Evolutionary conservation across 2,329 filamentous ascomycete species (phyloP).

Genomic region (Fusarium sp.): DNA sequence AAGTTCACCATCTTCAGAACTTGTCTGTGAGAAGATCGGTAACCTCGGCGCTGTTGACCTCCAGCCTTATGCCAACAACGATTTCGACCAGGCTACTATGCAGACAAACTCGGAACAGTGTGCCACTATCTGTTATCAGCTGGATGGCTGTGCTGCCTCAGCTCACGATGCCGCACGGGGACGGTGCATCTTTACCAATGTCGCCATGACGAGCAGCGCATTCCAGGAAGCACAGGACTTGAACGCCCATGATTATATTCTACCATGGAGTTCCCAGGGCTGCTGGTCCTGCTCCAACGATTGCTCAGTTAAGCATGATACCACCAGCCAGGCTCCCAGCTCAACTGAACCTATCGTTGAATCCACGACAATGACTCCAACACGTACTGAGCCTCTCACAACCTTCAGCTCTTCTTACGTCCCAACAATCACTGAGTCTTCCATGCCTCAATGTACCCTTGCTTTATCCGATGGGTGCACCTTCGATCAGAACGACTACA

Average conservation of each 20-base stretch:
- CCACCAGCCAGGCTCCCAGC: not conserved
- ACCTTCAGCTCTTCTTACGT: not conserved
- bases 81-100: not conserved
- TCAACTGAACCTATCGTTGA: not conserved
- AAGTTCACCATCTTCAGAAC: not conserved
- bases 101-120: conserved; percentile 8
- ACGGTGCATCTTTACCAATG: not conserved
- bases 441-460: conserved; percentile 15
- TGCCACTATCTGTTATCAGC: not conserved
- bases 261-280: not conserved
- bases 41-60: not conserved
- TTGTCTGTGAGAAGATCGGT: conserved; percentile 3
- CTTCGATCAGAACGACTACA: not conserved
- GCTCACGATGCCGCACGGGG: not conserved
- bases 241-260: not conserved
- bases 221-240: not conserved
- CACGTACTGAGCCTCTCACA: not conserved
- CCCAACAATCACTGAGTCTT: not conserved
- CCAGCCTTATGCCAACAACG: conserved; percentile 1
- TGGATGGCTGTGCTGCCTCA: not conserved
- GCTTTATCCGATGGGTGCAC: conserved; percentile 13
- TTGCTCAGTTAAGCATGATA: not conserved
- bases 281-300: conserved; percentile 3
- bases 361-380: not conserved
- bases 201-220: not conserved